A percentile compares a stretch with the other conserved stretches of the same genome.
Conservation (phyloP, 257 asterid species). For the Nicotiana sylvestris region DNA sequence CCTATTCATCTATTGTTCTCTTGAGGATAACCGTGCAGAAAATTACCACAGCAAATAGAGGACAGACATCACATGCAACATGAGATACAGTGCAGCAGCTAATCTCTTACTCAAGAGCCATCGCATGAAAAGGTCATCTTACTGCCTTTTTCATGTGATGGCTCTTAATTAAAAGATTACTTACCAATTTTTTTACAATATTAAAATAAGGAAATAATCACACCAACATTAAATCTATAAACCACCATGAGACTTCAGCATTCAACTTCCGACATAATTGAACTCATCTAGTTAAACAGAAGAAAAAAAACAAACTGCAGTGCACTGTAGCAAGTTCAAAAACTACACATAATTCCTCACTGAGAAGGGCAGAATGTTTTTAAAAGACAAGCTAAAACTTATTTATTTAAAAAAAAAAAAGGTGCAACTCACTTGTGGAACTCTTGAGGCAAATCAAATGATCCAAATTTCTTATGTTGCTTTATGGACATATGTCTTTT, state of each 20-base stretch:
- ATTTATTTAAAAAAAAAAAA: neutral
- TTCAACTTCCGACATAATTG: neutral
- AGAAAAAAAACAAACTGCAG: neutral
- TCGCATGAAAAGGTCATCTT: neutral
- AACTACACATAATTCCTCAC: neutral
- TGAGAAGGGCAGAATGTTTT: neutral
- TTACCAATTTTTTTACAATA: neutral
- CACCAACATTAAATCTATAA: neutral
- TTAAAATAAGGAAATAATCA: neutral
- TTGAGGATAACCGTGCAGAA: neutral
- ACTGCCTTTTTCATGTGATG: neutral
- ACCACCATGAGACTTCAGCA: slow-evolving; percentile 10
- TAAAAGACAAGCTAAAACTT: neutral
- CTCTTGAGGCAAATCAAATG: slow-evolving; percentile 56
- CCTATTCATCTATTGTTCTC: neutral
- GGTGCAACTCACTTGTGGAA: slow-evolving; percentile 56
- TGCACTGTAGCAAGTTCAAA: neutral
- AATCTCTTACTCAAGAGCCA: neutral
- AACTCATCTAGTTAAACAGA: neutral
- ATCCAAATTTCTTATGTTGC: slow-evolving; percentile 61
- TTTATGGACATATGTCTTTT: slow-evolving; percentile 71
- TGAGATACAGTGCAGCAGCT: neutral
- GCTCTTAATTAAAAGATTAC: neutral
- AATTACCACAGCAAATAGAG: neutral
- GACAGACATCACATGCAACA: neutral